Conservation (phyloP, 225 moss, liverwort and hornwort species). For the Bryoerythrophyllum caledonicum region DNA sequence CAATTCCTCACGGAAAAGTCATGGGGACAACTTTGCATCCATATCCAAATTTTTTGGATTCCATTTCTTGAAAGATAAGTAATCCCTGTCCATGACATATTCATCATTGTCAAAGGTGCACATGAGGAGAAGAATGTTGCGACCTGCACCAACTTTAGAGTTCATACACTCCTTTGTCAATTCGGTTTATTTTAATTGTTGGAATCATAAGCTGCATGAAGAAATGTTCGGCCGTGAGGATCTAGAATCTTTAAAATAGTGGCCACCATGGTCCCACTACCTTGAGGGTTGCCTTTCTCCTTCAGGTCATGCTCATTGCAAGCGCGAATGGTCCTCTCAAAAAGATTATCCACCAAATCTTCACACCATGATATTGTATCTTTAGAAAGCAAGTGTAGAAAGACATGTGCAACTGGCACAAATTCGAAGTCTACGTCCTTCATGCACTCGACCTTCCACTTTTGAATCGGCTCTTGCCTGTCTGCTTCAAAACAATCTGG, state of each 20-base stretch:
- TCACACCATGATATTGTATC: no score
- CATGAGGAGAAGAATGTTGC: neutral
- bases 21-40: neutral
- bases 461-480: accelerated
- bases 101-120: neutral
- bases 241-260: neutral
- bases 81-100: accelerated
- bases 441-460: no score
- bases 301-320: neutral
- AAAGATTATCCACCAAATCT: neutral
- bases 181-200: no score
- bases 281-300: neutral
- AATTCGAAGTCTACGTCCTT: no score
- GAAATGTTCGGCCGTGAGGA: neutral
- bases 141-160: neutral
- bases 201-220: neutral
- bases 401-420: no score
- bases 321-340: neutral
- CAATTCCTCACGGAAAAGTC: neutral
- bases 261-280: neutral
- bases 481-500: no score
- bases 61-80: no score
- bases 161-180: no score
- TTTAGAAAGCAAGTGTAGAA: no score
- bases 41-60: neutral